Evolutionary conservation across 164 flowering plant species (phyloP).

Genomic region (Vitis riparia): DNA sequence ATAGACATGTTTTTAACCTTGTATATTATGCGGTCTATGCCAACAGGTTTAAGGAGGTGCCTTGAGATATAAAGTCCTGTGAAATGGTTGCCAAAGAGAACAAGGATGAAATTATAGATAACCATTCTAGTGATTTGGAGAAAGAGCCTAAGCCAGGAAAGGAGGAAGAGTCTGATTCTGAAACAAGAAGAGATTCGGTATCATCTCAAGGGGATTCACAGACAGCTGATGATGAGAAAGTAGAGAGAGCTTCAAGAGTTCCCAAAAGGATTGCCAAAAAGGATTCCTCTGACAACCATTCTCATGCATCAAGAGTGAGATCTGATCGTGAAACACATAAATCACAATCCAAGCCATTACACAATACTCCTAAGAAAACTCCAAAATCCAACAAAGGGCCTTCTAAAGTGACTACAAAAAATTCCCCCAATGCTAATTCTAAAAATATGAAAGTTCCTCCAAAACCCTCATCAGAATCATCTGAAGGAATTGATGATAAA

Average conservation of each 20-base stretch:
- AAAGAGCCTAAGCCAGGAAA: constrained; percentile 43
- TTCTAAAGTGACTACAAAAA: constrained; percentile 23
- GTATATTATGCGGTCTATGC: constrained; percentile 54
- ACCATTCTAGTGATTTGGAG: constrained; percentile 44
- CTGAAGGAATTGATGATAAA: constrained; percentile 61
- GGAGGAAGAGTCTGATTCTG: constrained; percentile 71
- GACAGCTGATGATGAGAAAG: constrained; percentile 51
- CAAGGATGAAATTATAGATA: constrained; percentile 31
- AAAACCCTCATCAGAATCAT: constrained; percentile 58
- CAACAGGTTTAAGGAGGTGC: constrained; percentile 50
- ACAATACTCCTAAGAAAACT: constrained; percentile 38
- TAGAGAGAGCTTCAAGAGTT: constrained; percentile 34
- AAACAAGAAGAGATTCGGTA: constrained; percentile 55
- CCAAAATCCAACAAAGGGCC: constrained; percentile 25
- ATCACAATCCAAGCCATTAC: constrained; percentile 22
- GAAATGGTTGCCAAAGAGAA: constrained; percentile 37
- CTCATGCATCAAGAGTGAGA: constrained; percentile 29
- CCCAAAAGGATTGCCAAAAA: constrained; percentile 28
- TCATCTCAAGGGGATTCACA: constrained; percentile 68
- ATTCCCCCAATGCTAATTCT: constrained; percentile 24
- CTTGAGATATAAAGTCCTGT: constrained; percentile 17
- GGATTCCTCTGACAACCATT: constrained; percentile 19
- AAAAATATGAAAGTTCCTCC: constrained; percentile 35
- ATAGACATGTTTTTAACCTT: constrained; percentile 31
- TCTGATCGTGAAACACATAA: constrained; percentile 32